phyloP scores from a whole-genome alignment of 768 basidiomycete species.

The Tulasnella sp. region DNA sequence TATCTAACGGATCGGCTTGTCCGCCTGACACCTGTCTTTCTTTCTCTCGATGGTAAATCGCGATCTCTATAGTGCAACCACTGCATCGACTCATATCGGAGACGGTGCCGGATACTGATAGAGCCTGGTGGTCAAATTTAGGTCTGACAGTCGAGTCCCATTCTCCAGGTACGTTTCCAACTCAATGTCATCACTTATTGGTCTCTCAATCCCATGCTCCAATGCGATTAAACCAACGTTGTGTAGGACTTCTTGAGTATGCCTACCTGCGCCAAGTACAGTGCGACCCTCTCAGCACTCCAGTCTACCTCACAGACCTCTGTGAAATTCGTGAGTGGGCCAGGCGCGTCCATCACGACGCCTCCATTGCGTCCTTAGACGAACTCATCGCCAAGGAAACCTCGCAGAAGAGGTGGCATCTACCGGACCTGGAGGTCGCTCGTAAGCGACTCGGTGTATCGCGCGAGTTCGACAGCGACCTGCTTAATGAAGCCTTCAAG shows the following conservation, averaged over 20 bases:
- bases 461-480: conserved; percentile 48
- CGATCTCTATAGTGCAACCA: too few relatives aligned
- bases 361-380: conserved; percentile 43
- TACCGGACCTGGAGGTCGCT: conserved; percentile 41
- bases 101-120: neutral
- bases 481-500: conserved; percentile 26
- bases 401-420: conserved; percentile 51
- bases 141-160: conserved; percentile 60
- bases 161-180: conserved; percentile 41
- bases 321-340: neutral
- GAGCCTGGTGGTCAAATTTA: conserved; percentile 23
- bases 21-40: too few relatives aligned
- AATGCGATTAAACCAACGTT: too few relatives aligned
- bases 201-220: too few relatives aligned
- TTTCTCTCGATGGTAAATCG: too few relatives aligned
- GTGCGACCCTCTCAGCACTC: conserved; percentile 58
- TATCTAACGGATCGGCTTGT: too few relatives aligned
- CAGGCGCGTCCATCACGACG: conserved; percentile 36
- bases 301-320: conserved; percentile 44
- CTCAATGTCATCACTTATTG: conserved; percentile 4
- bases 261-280: conserved; percentile 73
- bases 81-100: too few relatives aligned
- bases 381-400: conserved; percentile 50
- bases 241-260: conserved; percentile 63
- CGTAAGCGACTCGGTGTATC: conserved; percentile 55